These are phyloP conservation scores for Bifiguratus adelaidae DNA, from an alignment of 192 early-diverging fungal genomes.

Conservation along the genomic window DNA sequence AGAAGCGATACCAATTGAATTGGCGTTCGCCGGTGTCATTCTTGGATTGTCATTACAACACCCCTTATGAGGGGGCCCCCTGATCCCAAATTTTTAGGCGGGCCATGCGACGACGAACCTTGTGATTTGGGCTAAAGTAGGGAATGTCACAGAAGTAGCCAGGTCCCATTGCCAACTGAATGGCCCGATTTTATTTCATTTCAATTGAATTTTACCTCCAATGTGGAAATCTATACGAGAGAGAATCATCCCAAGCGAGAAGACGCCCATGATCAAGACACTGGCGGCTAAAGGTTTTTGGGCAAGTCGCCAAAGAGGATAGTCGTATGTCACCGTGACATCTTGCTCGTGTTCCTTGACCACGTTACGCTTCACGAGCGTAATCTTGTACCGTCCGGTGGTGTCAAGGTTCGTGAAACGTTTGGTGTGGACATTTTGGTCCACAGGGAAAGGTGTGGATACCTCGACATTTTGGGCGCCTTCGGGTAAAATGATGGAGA, in stretches of 20 bases:
- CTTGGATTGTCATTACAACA: too few relatives aligned
- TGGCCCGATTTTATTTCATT: too few relatives aligned
- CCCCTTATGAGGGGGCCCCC: too few relatives aligned
- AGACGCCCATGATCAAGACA: slow-evolving; percentile 33
- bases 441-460: slow-evolving; percentile 45
- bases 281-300: slow-evolving; percentile 54
- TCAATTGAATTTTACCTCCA: slow-evolving; percentile 17
- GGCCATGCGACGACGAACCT: too few relatives aligned
- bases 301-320: slow-evolving; percentile 24
- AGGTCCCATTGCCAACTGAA: too few relatives aligned
- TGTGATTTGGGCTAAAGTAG: too few relatives aligned
- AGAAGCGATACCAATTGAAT: too few relatives aligned
- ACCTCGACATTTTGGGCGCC: slow-evolving; percentile 78
- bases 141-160: too few relatives aligned
- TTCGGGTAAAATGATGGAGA: slow-evolving; percentile 83
- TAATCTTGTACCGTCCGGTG: slow-evolving; percentile 74
- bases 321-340: slow-evolving; percentile 47
- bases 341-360: slow-evolving; percentile 51
- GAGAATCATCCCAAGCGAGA: slow-evolving; percentile 39
- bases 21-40: too few relatives aligned
- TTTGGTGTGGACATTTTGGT: slow-evolving; percentile 30
- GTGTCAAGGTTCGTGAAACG: slow-evolving; percentile 84
- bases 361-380: slow-evolving; percentile 57
- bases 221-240: slow-evolving; percentile 49
- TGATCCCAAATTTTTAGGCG: too few relatives aligned